These are phyloP conservation scores for Botrytis fragariae DNA, from an alignment of 2,329 filamentous ascomycete genomes.

Conservation along the genomic window DNA sequence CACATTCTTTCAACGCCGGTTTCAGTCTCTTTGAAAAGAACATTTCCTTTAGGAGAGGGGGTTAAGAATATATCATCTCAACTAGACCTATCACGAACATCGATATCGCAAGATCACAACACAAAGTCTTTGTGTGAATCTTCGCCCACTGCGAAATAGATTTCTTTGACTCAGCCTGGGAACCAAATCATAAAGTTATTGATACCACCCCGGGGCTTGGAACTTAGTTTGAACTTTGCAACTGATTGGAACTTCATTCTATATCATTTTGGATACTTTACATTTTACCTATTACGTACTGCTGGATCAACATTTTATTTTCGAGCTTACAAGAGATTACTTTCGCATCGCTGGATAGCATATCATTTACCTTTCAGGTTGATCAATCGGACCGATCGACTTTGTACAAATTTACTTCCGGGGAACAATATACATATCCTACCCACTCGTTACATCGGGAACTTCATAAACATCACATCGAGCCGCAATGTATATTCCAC, in stretches of 20 bases:
- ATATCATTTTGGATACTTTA: neutral
- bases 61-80: neutral
- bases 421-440: neutral
- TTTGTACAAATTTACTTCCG: neutral
- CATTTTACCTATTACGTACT: neutral
- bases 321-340: neutral
- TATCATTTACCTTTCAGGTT: neutral
- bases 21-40: neutral
- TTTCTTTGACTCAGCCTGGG: neutral
- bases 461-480: neutral
- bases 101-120: neutral
- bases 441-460: neutral
- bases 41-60: neutral
- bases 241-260: neutral
- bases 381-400: neutral
- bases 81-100: neutral
- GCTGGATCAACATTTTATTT: slow-evolving; percentile 2
- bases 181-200: slow-evolving; percentile 4
- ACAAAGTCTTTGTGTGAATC: neutral
- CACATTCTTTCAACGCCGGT: neutral
- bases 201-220: neutral
- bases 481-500: slow-evolving; percentile 3
- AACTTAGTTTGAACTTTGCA: neutral
- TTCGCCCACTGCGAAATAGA: neutral
- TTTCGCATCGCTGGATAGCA: neutral